These are phyloP conservation scores for Verticillium isaacii DNA, from an alignment of 2,329 filamentous ascomycete species.

Conservation along the genomic window DNA sequence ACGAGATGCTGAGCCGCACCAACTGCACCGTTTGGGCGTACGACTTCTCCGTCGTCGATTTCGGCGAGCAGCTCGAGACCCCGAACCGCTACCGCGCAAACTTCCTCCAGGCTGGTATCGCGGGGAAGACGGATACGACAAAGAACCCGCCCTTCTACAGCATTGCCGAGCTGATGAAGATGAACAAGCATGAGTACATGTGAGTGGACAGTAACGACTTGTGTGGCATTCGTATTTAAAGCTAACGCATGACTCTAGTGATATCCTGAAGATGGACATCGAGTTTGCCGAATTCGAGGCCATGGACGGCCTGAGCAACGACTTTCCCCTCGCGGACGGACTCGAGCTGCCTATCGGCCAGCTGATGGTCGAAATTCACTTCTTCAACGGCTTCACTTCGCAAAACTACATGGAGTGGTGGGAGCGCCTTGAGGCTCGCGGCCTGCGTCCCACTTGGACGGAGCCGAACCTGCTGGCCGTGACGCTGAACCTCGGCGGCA, in stretches of 20 bases:
- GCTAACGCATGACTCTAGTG: conserved; percentile 13
- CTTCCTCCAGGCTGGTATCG: conserved; percentile 27
- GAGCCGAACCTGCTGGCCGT: conserved; percentile 18
- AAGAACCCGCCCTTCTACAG: conserved; percentile 24
- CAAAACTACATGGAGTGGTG: conserved; percentile 16
- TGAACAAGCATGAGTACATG: conserved; percentile 31
- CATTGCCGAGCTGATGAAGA: conserved; percentile 29
- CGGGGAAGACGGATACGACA: conserved; percentile 18
- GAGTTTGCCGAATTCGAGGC: conserved; percentile 29
- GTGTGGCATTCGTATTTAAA: neutral
- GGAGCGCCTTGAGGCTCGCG: conserved; percentile 16
- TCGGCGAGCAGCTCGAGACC: conserved; percentile 20
- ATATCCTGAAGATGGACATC: conserved; percentile 35
- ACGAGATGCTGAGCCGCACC: conserved; percentile 29
- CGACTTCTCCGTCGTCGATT: conserved; percentile 29
- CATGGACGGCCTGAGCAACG: conserved; percentile 18
- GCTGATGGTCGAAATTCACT: conserved; percentile 15
- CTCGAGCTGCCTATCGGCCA: conserved; percentile 14
- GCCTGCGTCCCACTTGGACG: conserved; percentile 18
- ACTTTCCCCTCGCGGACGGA: conserved; percentile 13
- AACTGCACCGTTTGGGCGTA: conserved; percentile 33
- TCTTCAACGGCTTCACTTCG: conserved; percentile 7
- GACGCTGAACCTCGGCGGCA: conserved; percentile 8
- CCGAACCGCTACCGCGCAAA: conserved; percentile 19
- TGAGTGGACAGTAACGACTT: conserved; percentile 2